Base-by-base conservation (phyloP, 768 basidiomycete genomes). In the Termitomyces sp. region DNA sequence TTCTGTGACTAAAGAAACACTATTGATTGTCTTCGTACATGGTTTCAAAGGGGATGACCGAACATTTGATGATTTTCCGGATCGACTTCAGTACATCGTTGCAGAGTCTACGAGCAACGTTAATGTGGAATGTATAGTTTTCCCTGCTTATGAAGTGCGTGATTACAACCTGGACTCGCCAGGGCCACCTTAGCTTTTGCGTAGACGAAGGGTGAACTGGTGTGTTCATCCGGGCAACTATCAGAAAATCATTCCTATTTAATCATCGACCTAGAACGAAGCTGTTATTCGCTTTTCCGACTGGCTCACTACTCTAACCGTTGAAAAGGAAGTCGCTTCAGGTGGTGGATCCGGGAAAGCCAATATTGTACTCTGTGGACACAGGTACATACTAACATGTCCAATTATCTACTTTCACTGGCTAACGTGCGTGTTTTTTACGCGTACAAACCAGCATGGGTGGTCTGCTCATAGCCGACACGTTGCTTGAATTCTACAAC, bases 171-270 rank as follows among this genome's bases (percentile, higher is more conserved):
- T 41, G 10, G 49, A 42, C 21, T 28, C 12, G 30, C 58, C 33
- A 40, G 28, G 44, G 35, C 28, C 21, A 40, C 28, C 15, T 35
- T 9, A 53, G 23, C 40, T 23, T 21, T 38, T 47, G 28, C 21
- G 19, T 54, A 93, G 89, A 96, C 94, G 7, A 94, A 92, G 70
- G 94, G 94, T 44, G 87, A 94, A 54, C 72, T 97, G 70, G 93
- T 94, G 66, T 62, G 84, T 75, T 26, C 35, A 31, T 35, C 19
- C 1, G 23, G 38, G 31, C 48, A 40, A 30, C 26, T 28, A 30
- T 21, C 11, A 14, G 14, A 10, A 50, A 42, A 50, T 35, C 35
- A 49, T 54, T 45, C 50, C 21, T 54, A 35, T 45, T 50, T 19
- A 48, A 60, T 19, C 12, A 52, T 53, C 54, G 0, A 51, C 56